Conservation (phyloP, 2,329 filamentous ascomycete genomes). For the Dactylellina haptotyla region DNA sequence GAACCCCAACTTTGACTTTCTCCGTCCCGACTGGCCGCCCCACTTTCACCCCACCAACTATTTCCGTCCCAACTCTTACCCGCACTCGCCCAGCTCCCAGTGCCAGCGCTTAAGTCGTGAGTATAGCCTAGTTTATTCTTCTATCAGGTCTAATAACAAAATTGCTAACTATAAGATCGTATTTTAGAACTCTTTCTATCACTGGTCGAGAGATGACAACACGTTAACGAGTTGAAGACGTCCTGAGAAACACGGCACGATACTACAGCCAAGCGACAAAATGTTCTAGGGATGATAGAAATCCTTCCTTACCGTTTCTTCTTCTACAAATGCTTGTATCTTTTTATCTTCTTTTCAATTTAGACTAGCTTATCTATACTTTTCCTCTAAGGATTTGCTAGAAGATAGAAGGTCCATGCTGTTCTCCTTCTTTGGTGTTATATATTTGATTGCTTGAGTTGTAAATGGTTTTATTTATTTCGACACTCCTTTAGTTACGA, state of each 20-base stretch:
- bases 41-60: constrained; percentile 1
- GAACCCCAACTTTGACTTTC: not conserved
- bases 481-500: constrained; percentile 1
- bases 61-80: constrained; percentile 15
- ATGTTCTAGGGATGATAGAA: no score
- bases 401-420: not conserved
- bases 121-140: not conserved
- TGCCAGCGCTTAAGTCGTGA: constrained; percentile 13
- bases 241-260: no score
- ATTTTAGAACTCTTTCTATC: no score
- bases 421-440: not conserved
- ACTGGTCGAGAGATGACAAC: no score
- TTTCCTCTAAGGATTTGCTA: not conserved
- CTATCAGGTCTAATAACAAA: not conserved
- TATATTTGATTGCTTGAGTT: constrained; percentile 3
- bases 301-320: not conserved
- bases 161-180: not conserved
- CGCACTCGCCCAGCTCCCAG: constrained; percentile 21
- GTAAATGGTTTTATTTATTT: constrained; percentile 2
- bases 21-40: constrained; percentile 9
- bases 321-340: not conserved
- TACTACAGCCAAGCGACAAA: no score
- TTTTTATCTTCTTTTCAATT: not conserved
- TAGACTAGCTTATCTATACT: not conserved
- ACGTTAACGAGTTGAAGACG: no score